Conservation (phyloP, 306 rosid species). For the Gynostemma pentaphyllum region DNA sequence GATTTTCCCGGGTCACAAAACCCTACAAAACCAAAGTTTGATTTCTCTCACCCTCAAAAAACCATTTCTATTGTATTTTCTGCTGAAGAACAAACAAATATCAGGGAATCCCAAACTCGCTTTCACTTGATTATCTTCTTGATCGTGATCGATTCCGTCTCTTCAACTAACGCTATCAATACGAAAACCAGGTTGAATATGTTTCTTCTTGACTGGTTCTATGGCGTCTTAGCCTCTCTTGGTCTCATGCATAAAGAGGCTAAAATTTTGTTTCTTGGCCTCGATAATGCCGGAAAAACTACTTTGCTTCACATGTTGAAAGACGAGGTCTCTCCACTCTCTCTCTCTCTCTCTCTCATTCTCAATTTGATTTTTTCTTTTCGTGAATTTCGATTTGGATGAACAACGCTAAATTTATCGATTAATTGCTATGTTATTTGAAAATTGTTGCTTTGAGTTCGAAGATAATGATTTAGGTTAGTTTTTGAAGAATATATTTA, state of each 20-base stretch:
- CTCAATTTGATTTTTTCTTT: background rate
- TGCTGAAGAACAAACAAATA: no score
- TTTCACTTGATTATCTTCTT: background rate
- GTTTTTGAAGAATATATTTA: background rate
- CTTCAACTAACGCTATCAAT: background rate
- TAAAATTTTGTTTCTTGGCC: slow-evolving; percentile 11
- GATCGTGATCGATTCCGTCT: slow-evolving; percentile 4
- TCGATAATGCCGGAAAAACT: slow-evolving; percentile 30
- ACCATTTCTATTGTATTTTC: no score
- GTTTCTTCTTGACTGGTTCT: slow-evolving; percentile 22
- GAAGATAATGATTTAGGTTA: background rate
- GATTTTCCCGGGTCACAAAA: no score
- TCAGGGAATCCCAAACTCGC: no score
- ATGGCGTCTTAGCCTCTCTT: no score
- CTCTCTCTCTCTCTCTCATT: background rate
- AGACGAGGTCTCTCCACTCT: slow-evolving; percentile 1
- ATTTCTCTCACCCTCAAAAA: no score
- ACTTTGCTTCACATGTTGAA: no score
- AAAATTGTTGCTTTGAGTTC: background rate
- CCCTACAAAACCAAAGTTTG: no score
- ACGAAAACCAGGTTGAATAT: slow-evolving; percentile 14
- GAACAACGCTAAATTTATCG: background rate
- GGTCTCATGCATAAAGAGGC: no score
- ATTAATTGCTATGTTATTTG: background rate
- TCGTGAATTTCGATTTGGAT: background rate